Evolutionary conservation across 2,329 filamentous ascomycete genomes (phyloP).

Genomic region (Fragosphaeria purpurea): DNA sequence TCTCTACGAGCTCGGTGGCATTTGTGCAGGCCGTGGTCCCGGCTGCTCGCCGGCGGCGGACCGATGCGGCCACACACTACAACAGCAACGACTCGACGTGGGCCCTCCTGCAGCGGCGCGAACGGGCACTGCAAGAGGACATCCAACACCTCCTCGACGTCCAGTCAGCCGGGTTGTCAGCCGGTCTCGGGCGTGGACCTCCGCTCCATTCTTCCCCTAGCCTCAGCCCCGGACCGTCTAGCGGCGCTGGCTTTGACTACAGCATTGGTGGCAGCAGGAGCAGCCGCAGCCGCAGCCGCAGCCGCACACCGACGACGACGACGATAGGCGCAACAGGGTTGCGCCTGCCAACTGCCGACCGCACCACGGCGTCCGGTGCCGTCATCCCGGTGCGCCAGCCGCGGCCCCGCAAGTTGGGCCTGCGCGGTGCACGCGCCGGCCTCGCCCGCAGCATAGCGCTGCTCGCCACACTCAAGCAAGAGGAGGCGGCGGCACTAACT

Average conservation of each 20-base stretch:
- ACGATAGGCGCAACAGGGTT: conserved; percentile 14
- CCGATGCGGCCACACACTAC: neutral
- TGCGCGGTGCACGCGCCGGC: conserved; percentile 54
- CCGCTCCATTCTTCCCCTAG: conserved; percentile 11
- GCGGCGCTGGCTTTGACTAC: conserved; percentile 24
- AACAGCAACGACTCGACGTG: conserved; percentile 33
- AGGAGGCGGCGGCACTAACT: conserved; percentile 54
- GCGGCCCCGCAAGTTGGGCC: conserved; percentile 39
- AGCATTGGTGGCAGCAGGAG: conserved; percentile 13
- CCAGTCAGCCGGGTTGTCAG: conserved; percentile 35
- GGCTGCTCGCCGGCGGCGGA: neutral
- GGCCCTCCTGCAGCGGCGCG: conserved; percentile 35
- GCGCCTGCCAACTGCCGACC: conserved; percentile 14
- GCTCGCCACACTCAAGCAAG: conserved; percentile 54
- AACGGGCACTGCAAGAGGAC: conserved; percentile 35
- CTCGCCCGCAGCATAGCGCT: conserved; percentile 54
- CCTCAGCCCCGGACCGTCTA: conserved; percentile 16
- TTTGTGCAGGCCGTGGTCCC: too few species aligned
- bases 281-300: conserved; percentile 8
- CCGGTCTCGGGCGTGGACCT: conserved; percentile 22
- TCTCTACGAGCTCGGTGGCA: too few species aligned
- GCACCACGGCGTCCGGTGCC: conserved; percentile 29
- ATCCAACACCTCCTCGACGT: conserved; percentile 39
- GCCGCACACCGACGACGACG: conserved; percentile 28
- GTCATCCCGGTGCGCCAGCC: conserved; percentile 54